Conservation (phyloP, 1,284 basidiomycete genomes). For the Rhodotorula sp. region DNA sequence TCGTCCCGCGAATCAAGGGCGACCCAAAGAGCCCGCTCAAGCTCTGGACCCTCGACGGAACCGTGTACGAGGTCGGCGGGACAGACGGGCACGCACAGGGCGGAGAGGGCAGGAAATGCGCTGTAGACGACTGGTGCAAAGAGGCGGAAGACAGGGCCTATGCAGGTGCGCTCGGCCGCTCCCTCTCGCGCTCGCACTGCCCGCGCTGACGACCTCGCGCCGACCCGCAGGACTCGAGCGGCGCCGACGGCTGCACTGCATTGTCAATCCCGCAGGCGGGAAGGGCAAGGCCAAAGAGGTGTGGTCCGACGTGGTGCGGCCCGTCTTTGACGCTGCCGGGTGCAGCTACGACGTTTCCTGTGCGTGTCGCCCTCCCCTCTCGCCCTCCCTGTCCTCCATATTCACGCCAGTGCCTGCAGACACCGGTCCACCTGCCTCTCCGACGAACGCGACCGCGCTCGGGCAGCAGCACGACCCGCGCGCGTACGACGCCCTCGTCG, state of each 20-base stretch:
- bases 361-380: constrained; percentile 52
- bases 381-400: background rate
- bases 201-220: background rate
- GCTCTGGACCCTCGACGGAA: constrained; percentile 3
- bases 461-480: constrained; percentile 63
- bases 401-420: constrained; percentile 54
- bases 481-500: constrained; percentile 71
- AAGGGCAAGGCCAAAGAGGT: constrained; percentile 69
- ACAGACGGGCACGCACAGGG: too few species aligned
- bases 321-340: constrained; percentile 75
- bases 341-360: constrained; percentile 66
- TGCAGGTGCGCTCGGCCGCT: background rate
- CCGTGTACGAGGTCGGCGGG: background rate
- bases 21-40: background rate
- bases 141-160: constrained; percentile 15
- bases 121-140: constrained; percentile 10
- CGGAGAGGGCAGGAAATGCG: background rate
- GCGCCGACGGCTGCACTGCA: constrained; percentile 52
- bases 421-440: constrained; percentile 64
- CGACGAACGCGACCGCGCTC: constrained; percentile 66
- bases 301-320: constrained; percentile 69
- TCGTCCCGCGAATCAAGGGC: constrained; percentile 7
- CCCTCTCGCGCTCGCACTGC: too few species aligned
- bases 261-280: constrained; percentile 89
- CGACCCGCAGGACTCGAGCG: constrained; percentile 14